Conservation (phyloP, 2,329 filamentous ascomycete species). For the Phyllosticta citrichinensis region DNA sequence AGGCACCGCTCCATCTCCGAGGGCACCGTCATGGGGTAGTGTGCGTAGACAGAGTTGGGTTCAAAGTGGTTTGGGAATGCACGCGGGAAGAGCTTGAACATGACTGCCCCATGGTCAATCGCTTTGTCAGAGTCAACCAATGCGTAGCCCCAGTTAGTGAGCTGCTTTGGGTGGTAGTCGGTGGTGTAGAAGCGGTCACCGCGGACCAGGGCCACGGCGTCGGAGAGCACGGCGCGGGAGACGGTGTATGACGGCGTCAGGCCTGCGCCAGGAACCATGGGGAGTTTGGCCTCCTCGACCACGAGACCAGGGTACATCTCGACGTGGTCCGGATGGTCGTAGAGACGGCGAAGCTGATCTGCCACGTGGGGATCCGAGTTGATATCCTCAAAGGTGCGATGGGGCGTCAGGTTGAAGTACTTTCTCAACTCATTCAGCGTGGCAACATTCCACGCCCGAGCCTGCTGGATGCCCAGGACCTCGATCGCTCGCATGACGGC, state of each 20-base stretch:
- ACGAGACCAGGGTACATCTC: slow-evolving; percentile 74
- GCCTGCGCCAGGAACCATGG: slow-evolving; percentile 58
- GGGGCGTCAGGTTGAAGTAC: slow-evolving; percentile 66
- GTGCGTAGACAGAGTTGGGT: slow-evolving; percentile 68
- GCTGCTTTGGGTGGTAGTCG: slow-evolving; percentile 59
- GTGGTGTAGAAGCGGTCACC: slow-evolving; percentile 69
- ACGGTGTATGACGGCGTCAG: slow-evolving; percentile 69
- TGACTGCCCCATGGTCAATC: slow-evolving; percentile 71
- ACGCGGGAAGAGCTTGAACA: slow-evolving; percentile 73
- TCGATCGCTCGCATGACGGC: slow-evolving; percentile 64
- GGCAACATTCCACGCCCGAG: slow-evolving; percentile 65
- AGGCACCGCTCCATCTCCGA: slow-evolving; percentile 63
- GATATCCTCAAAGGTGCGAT: slow-evolving; percentile 73
- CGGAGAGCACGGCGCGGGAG: slow-evolving; percentile 64
- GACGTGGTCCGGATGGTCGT: slow-evolving; percentile 69
- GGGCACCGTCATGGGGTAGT: slow-evolving; percentile 65
- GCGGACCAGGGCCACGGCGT: slow-evolving; percentile 68
- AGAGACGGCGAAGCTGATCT: slow-evolving; percentile 47
- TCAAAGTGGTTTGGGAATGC: slow-evolving; percentile 75
- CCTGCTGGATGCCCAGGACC: slow-evolving; percentile 69
- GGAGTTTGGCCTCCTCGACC: slow-evolving; percentile 62
- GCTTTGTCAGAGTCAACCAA: slow-evolving; percentile 63
- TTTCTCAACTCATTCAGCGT: slow-evolving; percentile 78
- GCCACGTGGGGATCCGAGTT: slow-evolving; percentile 65
- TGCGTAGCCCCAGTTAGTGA: slow-evolving; percentile 79